phyloP scores from a whole-genome alignment of 768 basidiomycete genomes.

The Cystobasidium ongulense region DNA sequence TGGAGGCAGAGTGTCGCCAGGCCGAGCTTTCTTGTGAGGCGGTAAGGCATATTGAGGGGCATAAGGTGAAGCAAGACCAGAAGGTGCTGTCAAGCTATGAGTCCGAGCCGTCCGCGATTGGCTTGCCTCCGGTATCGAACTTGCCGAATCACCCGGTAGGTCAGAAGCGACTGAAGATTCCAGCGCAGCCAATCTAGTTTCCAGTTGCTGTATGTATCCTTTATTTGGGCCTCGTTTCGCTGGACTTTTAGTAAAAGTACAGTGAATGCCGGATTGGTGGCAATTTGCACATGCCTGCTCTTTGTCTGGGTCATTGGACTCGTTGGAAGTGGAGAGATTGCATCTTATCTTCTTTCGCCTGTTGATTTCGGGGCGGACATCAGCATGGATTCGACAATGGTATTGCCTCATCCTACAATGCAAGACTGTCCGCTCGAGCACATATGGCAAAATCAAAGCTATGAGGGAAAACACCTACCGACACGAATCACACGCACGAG shows the following conservation, averaged over 20 bases:
- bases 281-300: conserved; percentile 6
- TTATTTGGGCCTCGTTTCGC: conserved; percentile 27
- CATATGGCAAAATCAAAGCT: background rate
- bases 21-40: background rate
- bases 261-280: conserved; percentile 4
- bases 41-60: background rate
- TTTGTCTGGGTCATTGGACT: background rate
- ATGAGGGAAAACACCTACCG: conserved; percentile 12
- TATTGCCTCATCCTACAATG: background rate
- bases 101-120: background rate
- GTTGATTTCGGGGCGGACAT: background rate
- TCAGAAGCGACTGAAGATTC: conserved; percentile 1
- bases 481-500: conserved; percentile 25
- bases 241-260: conserved; percentile 20
- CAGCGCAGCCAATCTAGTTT: conserved; percentile 5
- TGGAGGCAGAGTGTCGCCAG: background rate
- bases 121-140: background rate
- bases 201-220: conserved; percentile 30
- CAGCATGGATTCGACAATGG: background rate
- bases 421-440: background rate
- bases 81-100: background rate
- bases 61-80: background rate
- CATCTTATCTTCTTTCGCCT: conserved; percentile 25
- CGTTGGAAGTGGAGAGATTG: background rate
- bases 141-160: background rate